Base-by-base conservation (phyloP, 73 alveolate genomes). In the Stentor coeruleus region DNA sequence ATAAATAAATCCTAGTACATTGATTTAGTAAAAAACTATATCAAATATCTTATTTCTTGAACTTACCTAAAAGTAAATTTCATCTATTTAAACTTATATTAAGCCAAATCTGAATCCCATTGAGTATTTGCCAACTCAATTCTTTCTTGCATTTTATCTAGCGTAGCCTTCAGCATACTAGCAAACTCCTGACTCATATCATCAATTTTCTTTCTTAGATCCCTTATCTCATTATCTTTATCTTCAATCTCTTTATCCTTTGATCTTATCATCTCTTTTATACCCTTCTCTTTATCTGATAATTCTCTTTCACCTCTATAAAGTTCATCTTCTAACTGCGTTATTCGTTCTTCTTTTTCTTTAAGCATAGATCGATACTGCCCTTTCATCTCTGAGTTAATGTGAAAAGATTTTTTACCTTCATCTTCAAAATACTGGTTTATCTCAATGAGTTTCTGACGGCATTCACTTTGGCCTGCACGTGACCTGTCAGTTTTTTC, bases 391-490 rank as follows among this genome's bases (percentile, higher is more conserved):
- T 57, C 73, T 57, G 73, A 57, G 2, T n/a, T 57, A n/a, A 57
- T 57, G 15, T 57, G 73, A 31, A 57, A 57, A 57, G 73, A n/a
- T 57, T 31, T n/a, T 31, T 57, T 57, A 57, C 73, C 28, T 2
- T 57, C 73, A 20, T 57, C 73, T 1, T 57, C 73, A 57, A 57
- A 57, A 57, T n/a, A n/a, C 28, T 57, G 73, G 2, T 57, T 57
- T 57, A 57, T n/a, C 35, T 57, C 73, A 20, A 57, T 31, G 15
- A 57, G 28, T 2, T 57, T 57, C 28, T 57, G 73, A 57, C 73
- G 73, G 73, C 73, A 57, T 57, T 57, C 73, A 2, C 28, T 57
- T 57, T 57, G 73, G 1, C 73, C 73, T 57, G 73, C 73, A 20
- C 73, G 73, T 20, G 73, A 57, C 2, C 73, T 57, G 2, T 57